Percentiles rank a stretch among this genome's conserved stretches.
Conservation (phyloP, 805 yeast species). For the Saturnispora bothae region DNA sequence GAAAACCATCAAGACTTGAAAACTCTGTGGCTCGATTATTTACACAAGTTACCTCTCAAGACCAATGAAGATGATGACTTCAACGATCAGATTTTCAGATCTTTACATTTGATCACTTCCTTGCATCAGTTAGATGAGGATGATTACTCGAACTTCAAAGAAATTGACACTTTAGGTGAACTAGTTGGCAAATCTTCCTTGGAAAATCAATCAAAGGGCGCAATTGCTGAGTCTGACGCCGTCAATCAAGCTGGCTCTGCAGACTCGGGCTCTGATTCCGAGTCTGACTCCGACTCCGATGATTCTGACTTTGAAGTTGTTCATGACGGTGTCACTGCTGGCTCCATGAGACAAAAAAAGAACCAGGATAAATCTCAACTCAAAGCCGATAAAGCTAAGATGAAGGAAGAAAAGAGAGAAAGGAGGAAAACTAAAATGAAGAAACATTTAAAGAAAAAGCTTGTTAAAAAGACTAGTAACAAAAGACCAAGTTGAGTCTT, state of each 20-base stretch:
- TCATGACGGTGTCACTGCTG: slow-evolving; percentile 22
- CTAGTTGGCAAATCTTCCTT: slow-evolving; percentile 31
- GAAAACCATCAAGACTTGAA: slow-evolving; percentile 1
- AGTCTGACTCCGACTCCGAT: slow-evolving; percentile 21
- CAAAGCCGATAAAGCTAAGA: slow-evolving; percentile 60
- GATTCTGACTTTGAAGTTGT: slow-evolving; percentile 17
- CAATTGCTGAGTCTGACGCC: not conserved
- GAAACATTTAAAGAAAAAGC: slow-evolving; percentile 70
- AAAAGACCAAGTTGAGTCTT: not conserved
- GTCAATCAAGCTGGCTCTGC: slow-evolving; percentile 5
- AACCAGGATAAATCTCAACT: slow-evolving; percentile 70
- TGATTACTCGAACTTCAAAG: slow-evolving; percentile 69
- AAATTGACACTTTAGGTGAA: slow-evolving; percentile 65
- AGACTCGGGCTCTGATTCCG: slow-evolving; percentile 18
- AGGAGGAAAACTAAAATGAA: slow-evolving; percentile 75
- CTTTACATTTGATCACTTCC: slow-evolving; percentile 66
- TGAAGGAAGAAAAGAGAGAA: slow-evolving; percentile 70
- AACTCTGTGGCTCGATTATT: slow-evolving; percentile 18
- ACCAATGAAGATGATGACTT: slow-evolving; percentile 39
- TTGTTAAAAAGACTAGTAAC: slow-evolving; percentile 39
- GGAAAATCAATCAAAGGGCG: slow-evolving; percentile 23
- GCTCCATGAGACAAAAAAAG: slow-evolving; percentile 52
- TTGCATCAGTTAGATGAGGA: slow-evolving; percentile 81
- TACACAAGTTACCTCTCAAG: slow-evolving; percentile 49
- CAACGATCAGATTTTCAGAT: slow-evolving; percentile 83